Evolutionary conservation across 78 protist genomes (phyloP).

Genomic region (Pigoraptor vietnamica): DNA sequence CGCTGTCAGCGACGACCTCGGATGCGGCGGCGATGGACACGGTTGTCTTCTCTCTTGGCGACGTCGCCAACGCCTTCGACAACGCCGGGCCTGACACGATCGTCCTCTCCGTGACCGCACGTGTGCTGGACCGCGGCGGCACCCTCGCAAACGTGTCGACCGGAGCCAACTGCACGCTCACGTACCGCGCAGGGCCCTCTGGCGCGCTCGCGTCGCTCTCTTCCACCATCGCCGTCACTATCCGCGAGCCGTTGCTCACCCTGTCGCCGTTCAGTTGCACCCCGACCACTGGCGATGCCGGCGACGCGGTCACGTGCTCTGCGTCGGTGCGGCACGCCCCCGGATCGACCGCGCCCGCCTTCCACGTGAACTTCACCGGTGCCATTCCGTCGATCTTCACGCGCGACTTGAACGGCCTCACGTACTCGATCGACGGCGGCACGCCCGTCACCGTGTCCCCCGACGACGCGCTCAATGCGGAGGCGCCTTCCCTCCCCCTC

Average conservation of each 20-base stretch:
- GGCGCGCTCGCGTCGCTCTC: not conserved
- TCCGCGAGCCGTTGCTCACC: not conserved
- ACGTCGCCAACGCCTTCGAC: not conserved
- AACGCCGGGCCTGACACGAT: not conserved
- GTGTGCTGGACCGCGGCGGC: not conserved
- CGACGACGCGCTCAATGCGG: not conserved
- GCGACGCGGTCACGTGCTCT: not conserved
- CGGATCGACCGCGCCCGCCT: not conserved
- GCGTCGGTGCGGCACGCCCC: not conserved
- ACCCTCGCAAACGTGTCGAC: not conserved
- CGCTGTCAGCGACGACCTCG: not conserved
- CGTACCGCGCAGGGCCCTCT: not conserved
- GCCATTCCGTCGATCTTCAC: not conserved
- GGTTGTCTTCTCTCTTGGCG: not conserved
- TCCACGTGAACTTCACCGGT: not conserved
- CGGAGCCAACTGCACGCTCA: not conserved
- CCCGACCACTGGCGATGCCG: not conserved
- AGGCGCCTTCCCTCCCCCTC: not conserved
- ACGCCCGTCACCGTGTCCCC: not conserved
- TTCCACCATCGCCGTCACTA: not conserved
- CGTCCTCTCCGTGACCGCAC: not conserved
- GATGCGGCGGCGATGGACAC: not conserved
- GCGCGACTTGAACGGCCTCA: not conserved
- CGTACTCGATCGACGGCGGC: not conserved
- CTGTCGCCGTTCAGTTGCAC: not conserved